A percentile compares a stretch with the other conserved stretches of the same genome.
These are phyloP conservation scores for Lepidium africanum DNA, from an alignment of 345 rosid species.

Conservation along the genomic window DNA sequence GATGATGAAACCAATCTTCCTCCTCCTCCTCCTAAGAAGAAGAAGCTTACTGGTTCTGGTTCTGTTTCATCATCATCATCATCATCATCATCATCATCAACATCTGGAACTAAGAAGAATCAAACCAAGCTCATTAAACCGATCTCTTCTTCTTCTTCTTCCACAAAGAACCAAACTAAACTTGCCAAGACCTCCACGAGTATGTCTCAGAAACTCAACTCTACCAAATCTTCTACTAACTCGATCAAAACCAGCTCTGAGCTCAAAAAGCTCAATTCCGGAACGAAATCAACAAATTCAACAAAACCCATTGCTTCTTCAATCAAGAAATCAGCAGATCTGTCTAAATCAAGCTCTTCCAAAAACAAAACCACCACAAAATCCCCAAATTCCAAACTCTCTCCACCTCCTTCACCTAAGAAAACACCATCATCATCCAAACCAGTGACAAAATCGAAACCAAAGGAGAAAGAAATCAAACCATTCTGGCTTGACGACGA, in stretches of 20 bases:
- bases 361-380: constrained; percentile 54
- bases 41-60: constrained; percentile 20
- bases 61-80: not conserved
- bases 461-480: constrained; percentile 21
- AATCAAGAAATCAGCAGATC: constrained; percentile 45
- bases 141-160: constrained; percentile 11
- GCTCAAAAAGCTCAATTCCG: constrained; percentile 40
- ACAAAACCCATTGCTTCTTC: constrained; percentile 26
- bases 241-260: constrained; percentile 23
- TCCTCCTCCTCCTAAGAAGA: constrained; percentile 37
- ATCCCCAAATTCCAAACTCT: constrained; percentile 14
- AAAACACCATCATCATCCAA: constrained; percentile 20
- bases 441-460: constrained; percentile 25
- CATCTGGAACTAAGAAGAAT: constrained; percentile 32
- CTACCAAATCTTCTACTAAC: constrained; percentile 30
- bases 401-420: constrained; percentile 11
- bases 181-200: constrained; percentile 15
- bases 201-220: constrained; percentile 39
- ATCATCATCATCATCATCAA: not conserved
- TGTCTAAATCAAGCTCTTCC: constrained; percentile 37
- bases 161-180: constrained; percentile 46
- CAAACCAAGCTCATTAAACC: constrained; percentile 47
- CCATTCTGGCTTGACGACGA: constrained; percentile 57
- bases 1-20: constrained; percentile 21
- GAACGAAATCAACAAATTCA: constrained; percentile 40